Conservation (phyloP, 2,329 filamentous ascomycete species). For the Anthostomella pinea region DNA sequence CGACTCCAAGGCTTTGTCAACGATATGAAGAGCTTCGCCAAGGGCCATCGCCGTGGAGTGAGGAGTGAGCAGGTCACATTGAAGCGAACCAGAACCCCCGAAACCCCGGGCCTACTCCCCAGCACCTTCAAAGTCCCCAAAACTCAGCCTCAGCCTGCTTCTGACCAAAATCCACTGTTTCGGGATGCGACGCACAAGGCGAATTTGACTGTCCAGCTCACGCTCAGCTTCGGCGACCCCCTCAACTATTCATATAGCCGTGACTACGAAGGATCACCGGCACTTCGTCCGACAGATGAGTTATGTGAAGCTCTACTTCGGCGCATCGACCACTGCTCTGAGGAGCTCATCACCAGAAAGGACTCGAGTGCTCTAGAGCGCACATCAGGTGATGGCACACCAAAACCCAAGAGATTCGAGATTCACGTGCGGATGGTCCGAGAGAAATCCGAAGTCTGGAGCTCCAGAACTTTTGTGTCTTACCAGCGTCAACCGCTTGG, state of each 20-base stretch:
- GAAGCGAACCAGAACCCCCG: conserved; percentile 7
- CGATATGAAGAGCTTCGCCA: conserved; percentile 25
- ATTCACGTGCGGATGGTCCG: conserved; percentile 46
- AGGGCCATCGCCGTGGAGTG: conserved; percentile 17
- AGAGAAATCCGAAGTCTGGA: conserved; percentile 39
- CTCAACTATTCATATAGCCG: conserved; percentile 42
- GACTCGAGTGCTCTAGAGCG: conserved; percentile 46
- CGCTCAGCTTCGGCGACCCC: conserved; percentile 45
- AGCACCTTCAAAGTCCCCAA: conserved; percentile 2
- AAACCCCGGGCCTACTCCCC: conserved; percentile 6
- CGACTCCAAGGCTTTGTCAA: conserved; percentile 27
- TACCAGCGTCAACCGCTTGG: conserved; percentile 48
- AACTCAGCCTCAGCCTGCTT: neutral
- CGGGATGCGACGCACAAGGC: conserved; percentile 16
- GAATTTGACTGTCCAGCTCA: conserved; percentile 41
- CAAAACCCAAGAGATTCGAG: conserved; percentile 47
- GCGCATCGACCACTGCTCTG: conserved; percentile 49
- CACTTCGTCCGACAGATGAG: conserved; percentile 43
- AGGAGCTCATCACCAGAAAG: conserved; percentile 52
- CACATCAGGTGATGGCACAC: conserved; percentile 32
- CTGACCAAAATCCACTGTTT: conserved; percentile 15
- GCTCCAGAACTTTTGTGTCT: conserved; percentile 45
- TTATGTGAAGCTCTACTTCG: conserved; percentile 48
- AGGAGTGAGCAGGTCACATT: conserved; percentile 13
- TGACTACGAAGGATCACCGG: conserved; percentile 45